Evolutionary conservation across 768 basidiomycete genomes (phyloP), one percentile per base, ranked within the genome.

Genomic region (Mycena galericulata): DNA sequence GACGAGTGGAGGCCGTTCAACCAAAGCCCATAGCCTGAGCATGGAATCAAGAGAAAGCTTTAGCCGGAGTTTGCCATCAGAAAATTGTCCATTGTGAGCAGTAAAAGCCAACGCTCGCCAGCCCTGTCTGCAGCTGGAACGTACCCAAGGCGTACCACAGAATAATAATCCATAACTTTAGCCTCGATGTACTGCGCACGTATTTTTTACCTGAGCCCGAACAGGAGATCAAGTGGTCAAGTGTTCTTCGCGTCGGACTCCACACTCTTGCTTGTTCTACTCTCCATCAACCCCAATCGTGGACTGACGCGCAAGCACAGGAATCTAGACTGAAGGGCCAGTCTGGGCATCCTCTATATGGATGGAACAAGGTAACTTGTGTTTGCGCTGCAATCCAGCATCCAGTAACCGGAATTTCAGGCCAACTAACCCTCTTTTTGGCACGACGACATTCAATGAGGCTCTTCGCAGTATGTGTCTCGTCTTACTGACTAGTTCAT

Each of bases 331-430:
- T 86, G 80, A 68, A 81, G 83, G 85, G 83, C 85, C 86, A 83
- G 88, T 87, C 84, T 84, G 81, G 84, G 83, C 83, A 86, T 82
- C 80, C 80, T 84, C 87, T 87, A 85, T 87, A 93, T 93, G 92
- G 91, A 92, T 91, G 90, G 89, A 87, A 88, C 87, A 83, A 87
- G 87, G 91, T 86, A 76, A 36, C 65, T n/a, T 50, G 24, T 47
- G 58, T 54, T 24, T 47, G 34, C 50, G 43, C 49, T 43, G 30
- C 50, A 38, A 40, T 56, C 34, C 14, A 69, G 65, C 34, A 12
- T 70, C 65, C 69, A 65, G 67, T 68, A 61, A 77, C 75, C 75
- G 76, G 77, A 55, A 56, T 68, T 70, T 41, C 71, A 89, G 89
- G 81, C 85, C 88, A 75, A 79, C 81, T 74, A 88, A 86, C 79